Base-by-base conservation (phyloP, 306 rosid species). In the Quercus wislizeni region DNA sequence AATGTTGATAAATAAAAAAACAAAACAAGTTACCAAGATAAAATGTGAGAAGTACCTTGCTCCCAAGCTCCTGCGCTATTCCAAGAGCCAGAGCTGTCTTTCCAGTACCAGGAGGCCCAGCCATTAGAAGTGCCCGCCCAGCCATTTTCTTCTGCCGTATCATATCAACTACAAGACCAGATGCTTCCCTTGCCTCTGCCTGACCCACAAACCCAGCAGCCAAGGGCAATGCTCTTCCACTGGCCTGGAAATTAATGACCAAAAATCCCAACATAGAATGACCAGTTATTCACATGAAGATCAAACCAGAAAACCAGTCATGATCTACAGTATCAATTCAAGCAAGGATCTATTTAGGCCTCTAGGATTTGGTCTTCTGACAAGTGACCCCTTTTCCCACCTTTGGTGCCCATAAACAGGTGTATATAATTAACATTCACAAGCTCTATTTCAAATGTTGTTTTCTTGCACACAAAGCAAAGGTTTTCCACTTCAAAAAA, bases 51-150 rank as follows among this genome's bases (percentile, higher is more conserved):
- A 80, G 28, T 78, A 91, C 99, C 97, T 95, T 95, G 87, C 97
- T 95, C 77, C 99, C 99, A 71, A 95, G 99, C 83, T 95, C 99
- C 81, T 95, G 99, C 55, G 98, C 63, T 31, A 95, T 86, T 65
- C 99, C 99, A 43, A 95, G 99, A 20, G 99, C 99, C 21, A 95
- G 87, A 0, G 99, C 99, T 4, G 99, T 95, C 88, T 95, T 95
- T 56, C 99, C 99, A 15, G 97, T 95, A 28, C 99, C 99, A 1
- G 99, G 98, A 51, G 99, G 99, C 71, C 99, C 99, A 18, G 98
- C 99, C n/a, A 95, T 62, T 49, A 92, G 88, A 74, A 95, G 95
- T n/a, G 98, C 99, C 75, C 86, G 89, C 19, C 99, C 99, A 33
- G 99, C 99, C 97, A 95, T 91, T 86, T 95, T 95, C 91, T 92